phyloP scores from a whole-genome alignment of 306 rosid species.

The Vicia faba region DNA sequence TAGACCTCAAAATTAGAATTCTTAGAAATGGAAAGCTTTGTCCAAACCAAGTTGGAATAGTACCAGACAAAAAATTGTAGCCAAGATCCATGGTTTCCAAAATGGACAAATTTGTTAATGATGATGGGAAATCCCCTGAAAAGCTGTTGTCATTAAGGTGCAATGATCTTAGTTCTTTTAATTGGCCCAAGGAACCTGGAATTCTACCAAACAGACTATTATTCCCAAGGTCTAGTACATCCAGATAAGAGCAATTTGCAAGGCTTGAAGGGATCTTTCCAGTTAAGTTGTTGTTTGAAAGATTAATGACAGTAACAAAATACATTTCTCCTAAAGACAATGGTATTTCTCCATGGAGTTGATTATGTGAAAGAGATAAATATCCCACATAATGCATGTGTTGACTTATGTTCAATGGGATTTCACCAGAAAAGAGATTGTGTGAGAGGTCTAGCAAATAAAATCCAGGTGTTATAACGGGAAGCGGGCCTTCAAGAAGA shows the following conservation, averaged over 20 bases:
- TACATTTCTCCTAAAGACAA: not conserved
- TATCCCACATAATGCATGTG: not conserved
- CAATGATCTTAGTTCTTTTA: not conserved
- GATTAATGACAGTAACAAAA: not conserved
- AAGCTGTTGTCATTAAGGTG: not conserved
- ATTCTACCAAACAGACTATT: not conserved
- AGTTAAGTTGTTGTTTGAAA: not conserved
- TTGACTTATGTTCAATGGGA: conserved; percentile 35
- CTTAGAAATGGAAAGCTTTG: not conserved
- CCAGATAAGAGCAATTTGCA: not conserved
- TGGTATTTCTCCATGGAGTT: conserved; percentile 2
- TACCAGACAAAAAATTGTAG: not conserved
- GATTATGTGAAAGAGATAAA: not conserved
- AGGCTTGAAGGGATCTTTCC: not conserved
- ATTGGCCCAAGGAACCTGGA: not conserved
- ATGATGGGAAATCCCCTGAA: not conserved
- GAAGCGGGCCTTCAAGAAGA: not conserved
- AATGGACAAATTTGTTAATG: not conserved
- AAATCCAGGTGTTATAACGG: not conserved
- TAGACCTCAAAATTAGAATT: conserved; percentile 4
- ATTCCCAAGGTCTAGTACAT: conserved; percentile 10
- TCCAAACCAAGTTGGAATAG: conserved; percentile 2
- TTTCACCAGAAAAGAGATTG: conserved; percentile 45
- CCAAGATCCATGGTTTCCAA: conserved; percentile 4
- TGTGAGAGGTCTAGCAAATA: conserved; percentile 45